These are phyloP conservation scores for Sporodiniella umbellata DNA, from an alignment of 371 early-diverging fungal genomes.

Conservation along the genomic window DNA sequence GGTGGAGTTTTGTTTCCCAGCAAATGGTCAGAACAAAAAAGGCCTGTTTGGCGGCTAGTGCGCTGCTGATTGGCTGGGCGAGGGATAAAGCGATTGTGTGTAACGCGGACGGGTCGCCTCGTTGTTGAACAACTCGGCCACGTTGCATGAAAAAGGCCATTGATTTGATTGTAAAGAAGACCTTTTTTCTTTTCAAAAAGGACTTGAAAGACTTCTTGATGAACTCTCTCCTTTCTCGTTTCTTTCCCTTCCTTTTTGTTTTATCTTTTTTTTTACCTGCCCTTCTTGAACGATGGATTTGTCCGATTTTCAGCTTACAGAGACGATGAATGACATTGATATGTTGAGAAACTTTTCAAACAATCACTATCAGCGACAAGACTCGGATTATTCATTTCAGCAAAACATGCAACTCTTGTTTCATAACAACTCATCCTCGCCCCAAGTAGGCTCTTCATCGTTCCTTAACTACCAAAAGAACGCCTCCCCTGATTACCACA, in stretches of 20 bases:
- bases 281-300: slow-evolving; percentile 13
- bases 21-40: too few species aligned
- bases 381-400: slow-evolving; percentile 1
- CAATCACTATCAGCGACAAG: neutral
- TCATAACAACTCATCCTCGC: slow-evolving; percentile 4
- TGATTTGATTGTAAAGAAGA: slow-evolving; percentile 1
- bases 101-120: neutral
- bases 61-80: too few species aligned
- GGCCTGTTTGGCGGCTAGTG: too few species aligned
- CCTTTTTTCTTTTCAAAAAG: neutral
- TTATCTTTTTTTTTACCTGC: neutral
- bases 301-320: slow-evolving; percentile 18
- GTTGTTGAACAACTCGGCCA: slow-evolving; percentile 1
- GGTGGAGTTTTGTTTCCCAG: too few species aligned
- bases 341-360: slow-evolving; percentile 17
- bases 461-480: slow-evolving; percentile 11
- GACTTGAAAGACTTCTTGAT: neutral
- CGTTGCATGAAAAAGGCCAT: slow-evolving; percentile 2
- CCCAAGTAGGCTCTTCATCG: slow-evolving; percentile 1
- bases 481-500: slow-evolving; percentile 5
- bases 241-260: neutral
- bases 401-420: slow-evolving; percentile 16
- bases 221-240: neutral
- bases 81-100: neutral
- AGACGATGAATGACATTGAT: slow-evolving; percentile 23